Base-by-base conservation (phyloP, 192 early-diverging fungal species). In the Umbelopsis ramanniana region DNA sequence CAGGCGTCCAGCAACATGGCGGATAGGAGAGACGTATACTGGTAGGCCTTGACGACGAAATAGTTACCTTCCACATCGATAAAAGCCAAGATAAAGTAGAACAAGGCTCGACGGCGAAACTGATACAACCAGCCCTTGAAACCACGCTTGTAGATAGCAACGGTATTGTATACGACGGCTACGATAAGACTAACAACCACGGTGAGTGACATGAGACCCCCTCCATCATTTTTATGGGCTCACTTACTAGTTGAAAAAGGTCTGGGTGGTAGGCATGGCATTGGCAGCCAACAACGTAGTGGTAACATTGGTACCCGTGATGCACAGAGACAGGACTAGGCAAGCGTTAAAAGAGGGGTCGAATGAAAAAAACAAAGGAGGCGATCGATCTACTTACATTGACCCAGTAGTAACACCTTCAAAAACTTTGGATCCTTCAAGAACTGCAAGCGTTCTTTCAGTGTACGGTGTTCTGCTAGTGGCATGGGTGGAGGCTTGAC, bases 41-140 rank as follows among this genome's bases (percentile, higher is more conserved):
- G 81, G 68, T 86, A 94, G 9, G 91, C 88, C 81, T 92, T 93
- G 67, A 93, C 88, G 15, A 90, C 87, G 83, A 94, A 91, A 71
- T 90, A 94, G 69, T 94, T 94, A 74, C 90, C 93, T 76, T 94
- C 91, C 3, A 94, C 91, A 76, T 94, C 93, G 15, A 90, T 87
- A 10, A 87, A 67, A 1, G 85, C 88, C 73, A 94, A 75, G 5
- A 92, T 46, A 23, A 92, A 72, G 45, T 89, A 86, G 14, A 74
- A 74, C n/a, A 77, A 68, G 4, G 77, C 79, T 52, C 85, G 72
- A 26, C 75, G 75, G 22, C 78, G 68, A 29, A 87, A 69, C 46
- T 83, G 80, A 2, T 76, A 52, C 17, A 84, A 22, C 84, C 84
- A 89, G 0, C 82, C 85, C 4, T 33, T 45, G 69, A 81, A 74